Evolutionary conservation across 208 protist genomes (phyloP).

Genomic region (Leishmania arabica): DNA sequence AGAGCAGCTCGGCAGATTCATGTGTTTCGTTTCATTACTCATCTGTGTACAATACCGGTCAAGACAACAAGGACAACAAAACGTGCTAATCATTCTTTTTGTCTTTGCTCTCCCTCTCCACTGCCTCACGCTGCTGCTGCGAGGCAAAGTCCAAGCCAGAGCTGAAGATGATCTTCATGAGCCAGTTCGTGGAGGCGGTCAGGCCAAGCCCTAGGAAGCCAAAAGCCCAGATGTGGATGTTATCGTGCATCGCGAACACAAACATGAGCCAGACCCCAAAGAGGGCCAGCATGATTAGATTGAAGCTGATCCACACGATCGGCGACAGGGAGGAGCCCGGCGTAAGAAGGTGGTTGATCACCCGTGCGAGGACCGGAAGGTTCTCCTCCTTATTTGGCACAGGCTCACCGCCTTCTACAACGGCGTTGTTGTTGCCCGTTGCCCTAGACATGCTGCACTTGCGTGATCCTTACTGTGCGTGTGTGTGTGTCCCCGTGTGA

Average conservation of each 20-base stretch:
- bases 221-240: constrained; percentile 89
- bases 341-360: constrained; percentile 86
- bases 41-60: neutral
- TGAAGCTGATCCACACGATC: constrained; percentile 80
- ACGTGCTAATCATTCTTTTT: constrained; percentile 39
- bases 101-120: constrained; percentile 17
- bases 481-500: neutral
- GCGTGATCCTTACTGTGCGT: neutral
- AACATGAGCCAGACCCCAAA: constrained; percentile 79
- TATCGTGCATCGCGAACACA: constrained; percentile 70
- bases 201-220: constrained; percentile 82
- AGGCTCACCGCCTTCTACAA: neutral
- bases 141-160: constrained; percentile 58
- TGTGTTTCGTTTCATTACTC: neutral
- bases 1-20: neutral
- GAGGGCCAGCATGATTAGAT: constrained; percentile 76
- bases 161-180: constrained; percentile 83
- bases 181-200: constrained; percentile 84
- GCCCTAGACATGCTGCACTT: constrained; percentile 1
- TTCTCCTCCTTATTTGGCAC: constrained; percentile 33
- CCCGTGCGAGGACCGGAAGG: constrained; percentile 61
- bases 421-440: neutral
- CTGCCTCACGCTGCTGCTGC: constrained; percentile 31
- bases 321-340: constrained; percentile 87
- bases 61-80: neutral